These are phyloP conservation scores for Fusarium sp. DNA, from an alignment of 2,329 filamentous ascomycete genomes.

Conservation along the genomic window DNA sequence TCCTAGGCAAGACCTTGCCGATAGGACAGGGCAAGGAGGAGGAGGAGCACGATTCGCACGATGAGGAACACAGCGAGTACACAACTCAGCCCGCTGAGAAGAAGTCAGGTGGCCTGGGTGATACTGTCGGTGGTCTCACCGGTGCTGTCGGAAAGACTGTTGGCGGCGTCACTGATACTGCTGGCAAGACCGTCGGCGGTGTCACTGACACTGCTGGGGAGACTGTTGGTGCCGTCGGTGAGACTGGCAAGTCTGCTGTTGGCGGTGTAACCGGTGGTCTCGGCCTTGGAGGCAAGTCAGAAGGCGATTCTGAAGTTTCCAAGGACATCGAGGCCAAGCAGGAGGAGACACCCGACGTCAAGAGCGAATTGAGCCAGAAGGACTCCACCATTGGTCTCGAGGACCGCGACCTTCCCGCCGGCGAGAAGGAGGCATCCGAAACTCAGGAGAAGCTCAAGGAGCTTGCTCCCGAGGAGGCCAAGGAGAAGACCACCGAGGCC, in stretches of 20 bases:
- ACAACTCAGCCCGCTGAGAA: constrained; percentile 52
- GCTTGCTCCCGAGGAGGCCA: constrained; percentile 22
- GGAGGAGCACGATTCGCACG: constrained; percentile 25
- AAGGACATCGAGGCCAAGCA: constrained; percentile 34
- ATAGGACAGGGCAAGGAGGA: constrained; percentile 42
- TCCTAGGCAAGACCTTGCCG: constrained; percentile 54
- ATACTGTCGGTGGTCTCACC: constrained; percentile 19
- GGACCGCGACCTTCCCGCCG: constrained; percentile 29
- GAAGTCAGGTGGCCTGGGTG: constrained; percentile 45
- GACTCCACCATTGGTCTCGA: constrained; percentile 27
- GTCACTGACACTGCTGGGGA: constrained; percentile 13
- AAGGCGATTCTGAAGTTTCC: constrained; percentile 12
- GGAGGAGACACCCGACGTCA: constrained; percentile 24
- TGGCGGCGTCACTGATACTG: constrained; percentile 7
- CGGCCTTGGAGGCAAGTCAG: constrained; percentile 31
- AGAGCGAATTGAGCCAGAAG: constrained; percentile 15
- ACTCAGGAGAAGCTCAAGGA: constrained; percentile 33
- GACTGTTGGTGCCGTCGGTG: constrained; percentile 21
- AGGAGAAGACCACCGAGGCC: constrained; percentile 23
- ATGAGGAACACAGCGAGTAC: constrained; percentile 52
- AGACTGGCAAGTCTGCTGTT: constrained; percentile 7
- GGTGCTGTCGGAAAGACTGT: constrained; percentile 18
- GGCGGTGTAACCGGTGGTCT: constrained; percentile 36
- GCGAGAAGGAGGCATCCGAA: constrained; percentile 17
- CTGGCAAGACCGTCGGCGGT: constrained; percentile 11